Percentiles rank a stretch among this genome's conserved stretches.
These are phyloP conservation scores for Drosera capensis DNA, from an alignment of 148 eudicot species.

Conservation along the genomic window DNA sequence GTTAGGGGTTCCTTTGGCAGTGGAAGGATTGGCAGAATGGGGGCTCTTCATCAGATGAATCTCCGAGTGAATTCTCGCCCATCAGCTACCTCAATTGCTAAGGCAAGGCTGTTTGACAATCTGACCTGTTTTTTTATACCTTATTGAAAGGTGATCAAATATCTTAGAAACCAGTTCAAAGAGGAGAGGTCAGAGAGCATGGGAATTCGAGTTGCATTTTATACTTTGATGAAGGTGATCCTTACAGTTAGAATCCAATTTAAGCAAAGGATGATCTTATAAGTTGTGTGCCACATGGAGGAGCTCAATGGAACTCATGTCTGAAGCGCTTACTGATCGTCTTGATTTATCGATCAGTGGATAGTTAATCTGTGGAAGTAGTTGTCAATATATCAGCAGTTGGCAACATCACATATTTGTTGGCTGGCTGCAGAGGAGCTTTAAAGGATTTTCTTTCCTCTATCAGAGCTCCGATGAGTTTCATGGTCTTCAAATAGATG, in stretches of 20 bases:
- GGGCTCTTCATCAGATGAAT: constrained; percentile 36
- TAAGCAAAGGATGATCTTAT: constrained; percentile 1
- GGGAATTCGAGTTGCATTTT: constrained; percentile 16
- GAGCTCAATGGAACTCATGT: background rate
- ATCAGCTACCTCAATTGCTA: constrained; percentile 56
- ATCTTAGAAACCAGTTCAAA: constrained; percentile 14
- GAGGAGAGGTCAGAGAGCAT: constrained; percentile 14
- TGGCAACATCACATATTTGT: constrained; percentile 13
- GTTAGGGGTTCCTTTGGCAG: constrained; percentile 36
- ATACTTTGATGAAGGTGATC: constrained; percentile 13
- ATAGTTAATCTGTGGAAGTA: no score
- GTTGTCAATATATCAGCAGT: background rate
- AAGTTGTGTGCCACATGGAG: constrained; percentile 10
- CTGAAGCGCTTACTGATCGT: no score
- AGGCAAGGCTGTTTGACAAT: constrained; percentile 80
- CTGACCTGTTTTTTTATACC: constrained; percentile 25
- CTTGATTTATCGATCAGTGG: no score
- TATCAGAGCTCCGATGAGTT: constrained; percentile 14
- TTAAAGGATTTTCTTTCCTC: constrained; percentile 11
- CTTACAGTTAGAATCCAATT: no score
- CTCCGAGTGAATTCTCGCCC: constrained; percentile 66
- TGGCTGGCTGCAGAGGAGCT: constrained; percentile 25
- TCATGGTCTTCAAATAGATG: constrained; percentile 11
- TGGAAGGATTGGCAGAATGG: constrained; percentile 36
- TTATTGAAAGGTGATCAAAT: constrained; percentile 25